Base-by-base conservation (phyloP, 495 filamentous ascomycete genomes). In the Hypoxylon fragiforme region DNA sequence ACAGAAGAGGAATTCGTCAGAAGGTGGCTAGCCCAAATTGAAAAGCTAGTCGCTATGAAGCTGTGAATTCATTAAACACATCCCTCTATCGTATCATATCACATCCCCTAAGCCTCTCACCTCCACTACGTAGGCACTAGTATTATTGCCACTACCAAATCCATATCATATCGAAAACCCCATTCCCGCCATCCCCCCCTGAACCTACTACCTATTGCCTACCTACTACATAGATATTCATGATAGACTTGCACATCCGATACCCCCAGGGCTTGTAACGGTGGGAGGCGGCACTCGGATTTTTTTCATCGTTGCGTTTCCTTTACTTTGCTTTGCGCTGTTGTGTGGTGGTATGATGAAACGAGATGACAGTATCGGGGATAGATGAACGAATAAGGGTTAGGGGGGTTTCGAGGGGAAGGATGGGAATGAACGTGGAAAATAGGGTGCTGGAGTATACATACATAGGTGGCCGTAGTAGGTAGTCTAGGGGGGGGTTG, bases 1-100 rank as follows among this genome's bases (percentile, higher is more conserved):
- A 88, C 87, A 0, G 94, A 97, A 70, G 86, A 88, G 60, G 86
- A 85, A 47, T 98, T 98, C 72, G 83, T 78, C 4, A 75, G 70
- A 54, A 80, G 80, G 30, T 97, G 94, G 94, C 64, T 88, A 12
- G 62, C 59, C 22, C 79, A 91, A 65, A 71, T 96, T 70, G 81
- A 85, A 67, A 81, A 78, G 68, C 73, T 96, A 54, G 84, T 96
- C 13, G 66, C 47, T 9, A 57, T 64, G 63, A 63, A 54, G 26
- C 31, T 40, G 34, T 69, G 54, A 53, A 53, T 22, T 18, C 4
- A 37, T 37, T 37, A 7, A 2, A 37, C 8, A n/a, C 14, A 4
- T 14, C n/a, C 14, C 2, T 9, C 7, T n/a, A 3, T 26, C 24
- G 24, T 28, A 4, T 28, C 24, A 28, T 9, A 28, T 28, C 24